Base-by-base conservation (phyloP, 331 rosid species). In the Pyrus hybrid region DNA sequence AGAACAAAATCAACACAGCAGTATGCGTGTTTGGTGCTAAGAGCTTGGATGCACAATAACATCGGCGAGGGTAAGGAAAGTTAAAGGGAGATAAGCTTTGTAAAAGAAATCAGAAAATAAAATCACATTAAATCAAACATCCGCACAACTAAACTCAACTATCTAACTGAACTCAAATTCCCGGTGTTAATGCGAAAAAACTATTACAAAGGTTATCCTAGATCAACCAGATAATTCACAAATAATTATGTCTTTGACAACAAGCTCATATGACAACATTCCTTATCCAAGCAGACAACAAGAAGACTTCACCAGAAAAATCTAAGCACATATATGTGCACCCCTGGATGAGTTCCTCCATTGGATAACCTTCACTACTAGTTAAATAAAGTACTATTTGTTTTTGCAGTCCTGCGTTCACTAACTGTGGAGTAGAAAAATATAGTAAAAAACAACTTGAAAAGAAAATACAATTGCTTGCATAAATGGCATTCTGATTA, bases 221-320 rank as follows among this genome's bases (percentile, higher is more conserved):
- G 63, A 28, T 26, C 13, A 9, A 58, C 57, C 8, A 20, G 66
- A 4, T 43, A 66, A 57, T 67, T 73, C 79, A 43, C 53, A n/a
- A 23, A 22, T n/a, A 33, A 29, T 28, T 13, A 26, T 23, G 37
- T 63, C 62, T 45, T 13, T 4, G 2, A 70, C 4, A 69, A 51
- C 80, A 80, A 54, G 54, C 32, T 65, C 57, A n/a, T 62, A 68
- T 33, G 18, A 57, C 68, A 75, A 72, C 43, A 75, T 32, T 68
- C 56, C 47, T 45, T 28, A 45, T 29, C 71, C 71, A 67, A 25
- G 74, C 12, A 65, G 23, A 73, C 57, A 10, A 76, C 73, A 22
- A 60, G 17, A 20, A 67, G 13, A 43, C 78, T 47, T 41, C 66
- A 70, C 73, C 77, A 63, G 43, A 69, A 63, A 54, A 63, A 71